phyloP scores from a whole-genome alignment of 176 grass and related monocot genomes.

The Avena atlantica region DNA sequence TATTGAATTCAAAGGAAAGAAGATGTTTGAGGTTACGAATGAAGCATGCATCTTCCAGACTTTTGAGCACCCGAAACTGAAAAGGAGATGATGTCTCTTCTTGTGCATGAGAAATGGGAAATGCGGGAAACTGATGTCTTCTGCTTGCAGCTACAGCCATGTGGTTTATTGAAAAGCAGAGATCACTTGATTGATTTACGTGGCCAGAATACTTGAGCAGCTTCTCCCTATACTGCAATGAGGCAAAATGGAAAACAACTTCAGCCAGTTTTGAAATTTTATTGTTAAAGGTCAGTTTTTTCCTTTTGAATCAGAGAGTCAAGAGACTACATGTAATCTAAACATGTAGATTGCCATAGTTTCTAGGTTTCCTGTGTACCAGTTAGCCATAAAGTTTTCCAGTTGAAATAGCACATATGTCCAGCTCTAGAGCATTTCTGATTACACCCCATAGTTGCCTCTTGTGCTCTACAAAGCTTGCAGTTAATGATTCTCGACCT shows the following conservation, averaged over 20 bases:
- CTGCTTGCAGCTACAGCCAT: neutral
- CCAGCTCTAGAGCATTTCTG: neutral
- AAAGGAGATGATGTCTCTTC: neutral
- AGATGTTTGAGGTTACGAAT: slow-evolving; percentile 9
- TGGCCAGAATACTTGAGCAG: neutral
- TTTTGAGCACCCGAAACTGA: neutral
- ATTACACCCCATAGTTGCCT: neutral
- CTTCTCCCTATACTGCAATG: neutral
- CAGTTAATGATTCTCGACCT: neutral
- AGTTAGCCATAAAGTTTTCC: neutral
- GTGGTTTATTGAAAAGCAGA: neutral
- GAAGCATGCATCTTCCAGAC: slow-evolving; percentile 18
- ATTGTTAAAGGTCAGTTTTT: neutral
- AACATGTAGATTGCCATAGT: neutral
- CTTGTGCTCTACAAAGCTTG: neutral
- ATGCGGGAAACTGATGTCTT: slow-evolving; percentile 7
- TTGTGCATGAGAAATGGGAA: neutral
- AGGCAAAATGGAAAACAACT: neutral
- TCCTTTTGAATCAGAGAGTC: neutral
- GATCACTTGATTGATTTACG: neutral
- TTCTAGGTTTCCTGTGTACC: neutral
- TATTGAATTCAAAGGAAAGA: neutral
- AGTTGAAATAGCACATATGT: neutral
- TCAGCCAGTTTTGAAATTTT: neutral
- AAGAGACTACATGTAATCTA: neutral